These are phyloP conservation scores for Fonsecaea nubica DNA, from an alignment of 2,329 filamentous ascomycete species.

Conservation along the genomic window DNA sequence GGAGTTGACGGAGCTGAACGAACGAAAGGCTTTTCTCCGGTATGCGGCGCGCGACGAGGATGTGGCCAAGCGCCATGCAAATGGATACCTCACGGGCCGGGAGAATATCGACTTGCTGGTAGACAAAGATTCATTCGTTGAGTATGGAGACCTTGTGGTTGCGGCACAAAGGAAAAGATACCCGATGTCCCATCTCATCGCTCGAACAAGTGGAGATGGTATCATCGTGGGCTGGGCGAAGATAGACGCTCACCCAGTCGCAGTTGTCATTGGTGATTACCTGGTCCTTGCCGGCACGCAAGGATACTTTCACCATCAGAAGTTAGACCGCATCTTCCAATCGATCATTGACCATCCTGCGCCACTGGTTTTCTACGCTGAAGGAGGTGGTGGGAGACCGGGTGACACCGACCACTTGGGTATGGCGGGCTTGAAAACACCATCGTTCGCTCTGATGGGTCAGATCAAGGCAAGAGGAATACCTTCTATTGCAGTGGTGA, in stretches of 20 bases:
- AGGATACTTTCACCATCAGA: constrained; percentile 35
- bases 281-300: constrained; percentile 35
- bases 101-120: constrained; percentile 34
- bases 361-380: constrained; percentile 33
- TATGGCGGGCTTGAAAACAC: constrained; percentile 33
- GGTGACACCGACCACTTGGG: constrained; percentile 34
- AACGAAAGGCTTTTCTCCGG: constrained; percentile 33
- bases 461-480: constrained; percentile 36
- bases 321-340: constrained; percentile 36
- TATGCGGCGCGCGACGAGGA: constrained; percentile 32
- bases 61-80: constrained; percentile 34
- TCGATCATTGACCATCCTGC: constrained; percentile 36
- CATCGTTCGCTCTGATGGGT: constrained; percentile 34
- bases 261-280: constrained; percentile 35
- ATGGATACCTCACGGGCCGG: constrained; percentile 34
- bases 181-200: constrained; percentile 33
- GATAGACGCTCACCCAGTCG: constrained; percentile 33
- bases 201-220: constrained; percentile 34
- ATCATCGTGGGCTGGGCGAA: constrained; percentile 37
- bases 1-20: constrained; percentile 35
- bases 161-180: constrained; percentile 35
- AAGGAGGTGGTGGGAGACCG: constrained; percentile 35
- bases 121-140: constrained; percentile 33
- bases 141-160: constrained; percentile 33
- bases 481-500: constrained; percentile 34